These are phyloP conservation scores for Pyrus communis DNA, from an alignment of 306 rosid genomes.

Conservation along the genomic window DNA sequence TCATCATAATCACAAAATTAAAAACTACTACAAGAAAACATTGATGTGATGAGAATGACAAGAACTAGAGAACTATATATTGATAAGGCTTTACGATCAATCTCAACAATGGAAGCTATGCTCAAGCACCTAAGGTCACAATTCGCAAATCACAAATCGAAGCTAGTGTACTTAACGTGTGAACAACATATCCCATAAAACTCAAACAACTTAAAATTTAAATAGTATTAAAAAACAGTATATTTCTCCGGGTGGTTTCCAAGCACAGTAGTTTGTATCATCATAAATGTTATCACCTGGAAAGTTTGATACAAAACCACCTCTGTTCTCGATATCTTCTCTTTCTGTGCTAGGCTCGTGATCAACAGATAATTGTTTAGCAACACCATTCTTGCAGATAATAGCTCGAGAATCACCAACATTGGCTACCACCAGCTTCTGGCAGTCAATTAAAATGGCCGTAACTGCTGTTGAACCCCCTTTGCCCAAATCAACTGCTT, in stretches of 20 bases:
- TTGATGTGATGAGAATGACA: not conserved
- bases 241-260: not conserved
- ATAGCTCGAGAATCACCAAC: constrained; percentile 96
- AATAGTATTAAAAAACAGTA: not conserved
- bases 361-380: constrained; percentile 73
- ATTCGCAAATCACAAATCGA: not conserved
- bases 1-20: constrained; percentile 9
- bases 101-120: not conserved
- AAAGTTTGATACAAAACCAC: constrained; percentile 90
- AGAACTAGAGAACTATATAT: not conserved
- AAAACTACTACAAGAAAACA: not conserved
- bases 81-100: not conserved
- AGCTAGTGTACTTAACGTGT: not conserved
- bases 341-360: constrained; percentile 76
- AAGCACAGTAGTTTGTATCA: not conserved
- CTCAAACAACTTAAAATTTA: not conserved
- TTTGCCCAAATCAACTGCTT: constrained; percentile 64
- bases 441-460: constrained; percentile 80
- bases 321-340: constrained; percentile 57
- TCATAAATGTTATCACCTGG: constrained; percentile 51
- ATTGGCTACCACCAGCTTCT: constrained; percentile 71
- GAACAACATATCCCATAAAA: not conserved
- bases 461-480: constrained; percentile 99
- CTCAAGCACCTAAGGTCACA: not conserved
- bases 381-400: constrained; percentile 53